phyloP scores from a whole-genome alignment of 2,329 filamentous ascomycete genomes.

The Pyrenochaeta sp. region DNA sequence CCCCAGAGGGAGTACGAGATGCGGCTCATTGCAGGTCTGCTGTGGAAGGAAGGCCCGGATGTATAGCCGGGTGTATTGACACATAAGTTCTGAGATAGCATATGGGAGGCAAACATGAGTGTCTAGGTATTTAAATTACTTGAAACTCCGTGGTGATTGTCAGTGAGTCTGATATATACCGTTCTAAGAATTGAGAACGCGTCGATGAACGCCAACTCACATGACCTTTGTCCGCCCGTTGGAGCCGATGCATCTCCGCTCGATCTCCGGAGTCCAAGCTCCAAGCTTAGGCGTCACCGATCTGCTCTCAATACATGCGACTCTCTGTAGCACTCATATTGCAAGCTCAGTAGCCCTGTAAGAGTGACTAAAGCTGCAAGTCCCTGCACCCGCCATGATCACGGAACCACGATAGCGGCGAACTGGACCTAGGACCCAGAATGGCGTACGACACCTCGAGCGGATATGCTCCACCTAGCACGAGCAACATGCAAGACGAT shows the following conservation, averaged over 20 bases:
- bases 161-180: background rate
- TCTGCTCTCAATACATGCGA: constrained; percentile 1
- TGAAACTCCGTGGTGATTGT: background rate
- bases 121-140: no score
- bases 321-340: background rate
- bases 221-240: background rate
- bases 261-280: constrained; percentile 15
- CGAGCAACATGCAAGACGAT: constrained; percentile 68
- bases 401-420: constrained; percentile 17
- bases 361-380: constrained; percentile 17
- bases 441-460: constrained; percentile 77
- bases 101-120: background rate
- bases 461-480: constrained; percentile 75
- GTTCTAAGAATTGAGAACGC: background rate
- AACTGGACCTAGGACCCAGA: constrained; percentile 12
- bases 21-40: background rate
- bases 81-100: background rate
- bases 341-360: background rate
- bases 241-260: constrained; percentile 14
- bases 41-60: background rate
- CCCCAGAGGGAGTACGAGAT: background rate
- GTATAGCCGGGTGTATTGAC: background rate
- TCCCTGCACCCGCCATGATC: constrained; percentile 20
- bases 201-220: constrained; percentile 9
- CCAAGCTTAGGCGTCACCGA: constrained; percentile 27